Conservation (phyloP, 2,329 filamentous ascomycete species). For the Colletotrichum magnum region DNA sequence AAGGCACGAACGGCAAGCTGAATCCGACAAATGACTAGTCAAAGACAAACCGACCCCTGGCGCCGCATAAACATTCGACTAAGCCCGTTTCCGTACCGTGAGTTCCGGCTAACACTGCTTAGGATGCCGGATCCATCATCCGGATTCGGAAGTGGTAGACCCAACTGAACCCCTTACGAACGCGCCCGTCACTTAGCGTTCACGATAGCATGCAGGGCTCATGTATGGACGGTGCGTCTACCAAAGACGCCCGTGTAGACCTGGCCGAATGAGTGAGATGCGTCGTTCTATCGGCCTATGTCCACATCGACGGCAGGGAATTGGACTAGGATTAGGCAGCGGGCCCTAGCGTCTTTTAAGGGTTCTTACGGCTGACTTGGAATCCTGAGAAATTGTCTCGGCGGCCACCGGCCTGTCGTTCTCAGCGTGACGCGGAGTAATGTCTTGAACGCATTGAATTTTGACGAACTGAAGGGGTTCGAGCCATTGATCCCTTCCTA, state of each 20-base stretch:
- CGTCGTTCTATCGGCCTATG: background rate
- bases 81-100: conserved; percentile 19
- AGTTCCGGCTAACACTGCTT: conserved; percentile 2
- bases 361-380: background rate
- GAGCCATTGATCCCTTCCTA: background rate
- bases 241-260: background rate
- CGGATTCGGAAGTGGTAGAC: conserved; percentile 31
- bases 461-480: background rate
- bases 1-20: conserved; percentile 7
- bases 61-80: conserved; percentile 15
- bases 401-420: background rate
- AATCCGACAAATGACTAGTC: conserved; percentile 10
- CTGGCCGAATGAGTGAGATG: background rate
- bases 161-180: background rate
- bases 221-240: conserved; percentile 11
- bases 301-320: background rate
- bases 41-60: conserved; percentile 30
- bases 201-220: background rate
- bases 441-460: conserved; percentile 22
- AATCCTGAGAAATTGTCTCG: background rate
- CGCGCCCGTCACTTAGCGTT: conserved; percentile 4
- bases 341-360: background rate
- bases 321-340: background rate
- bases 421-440: background rate
- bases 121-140: conserved; percentile 29